phyloP scores from a whole-genome alignment of 1,284 basidiomycete genomes.

The Austroboletus olivaceoglutinosus region DNA sequence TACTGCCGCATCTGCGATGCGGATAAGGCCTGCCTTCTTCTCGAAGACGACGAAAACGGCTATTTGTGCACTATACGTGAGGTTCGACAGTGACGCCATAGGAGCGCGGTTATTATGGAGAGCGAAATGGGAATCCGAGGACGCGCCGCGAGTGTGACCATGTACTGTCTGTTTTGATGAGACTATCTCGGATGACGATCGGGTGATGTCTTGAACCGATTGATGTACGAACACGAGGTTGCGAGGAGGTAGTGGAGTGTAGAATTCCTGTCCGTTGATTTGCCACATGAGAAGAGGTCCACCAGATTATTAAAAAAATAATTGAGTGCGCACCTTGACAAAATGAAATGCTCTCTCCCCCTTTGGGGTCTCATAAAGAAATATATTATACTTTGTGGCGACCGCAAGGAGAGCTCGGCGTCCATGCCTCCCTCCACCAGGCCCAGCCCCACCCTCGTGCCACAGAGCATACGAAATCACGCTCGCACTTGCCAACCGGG shows the following conservation, averaged over 20 bases:
- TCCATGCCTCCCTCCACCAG: slow-evolving; percentile 39
- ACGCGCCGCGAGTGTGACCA: slow-evolving; percentile 25
- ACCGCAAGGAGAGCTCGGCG: slow-evolving; percentile 70
- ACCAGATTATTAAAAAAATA: not conserved
- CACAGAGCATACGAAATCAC: slow-evolving; percentile 68
- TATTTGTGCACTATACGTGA: slow-evolving; percentile 63
- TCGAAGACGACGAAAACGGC: slow-evolving; percentile 77
- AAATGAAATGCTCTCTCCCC: slow-evolving; percentile 79
- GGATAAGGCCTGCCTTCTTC: slow-evolving; percentile 78
- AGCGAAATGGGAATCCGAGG: slow-evolving; percentile 21
- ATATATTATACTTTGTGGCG: slow-evolving; percentile 67
- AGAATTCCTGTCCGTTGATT: slow-evolving; percentile 64
- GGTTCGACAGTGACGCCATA: slow-evolving; percentile 22
- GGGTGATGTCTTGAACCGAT: slow-evolving; percentile 50
- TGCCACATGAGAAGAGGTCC: not conserved
- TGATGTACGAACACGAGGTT: slow-evolving; percentile 69
- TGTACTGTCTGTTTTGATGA: slow-evolving; percentile 25
- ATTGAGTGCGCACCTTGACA: slow-evolving; percentile 52
- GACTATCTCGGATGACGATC: slow-evolving; percentile 45
- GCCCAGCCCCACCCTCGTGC: slow-evolving; percentile 45
- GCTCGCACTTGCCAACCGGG: slow-evolving; percentile 56
- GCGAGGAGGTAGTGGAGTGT: slow-evolving; percentile 65
- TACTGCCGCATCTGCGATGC: slow-evolving; percentile 73
- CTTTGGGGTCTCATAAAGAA: slow-evolving; percentile 75
- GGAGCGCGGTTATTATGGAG: slow-evolving; percentile 22